These are phyloP conservation scores for Zymoseptoria brevis DNA, from an alignment of 2,329 filamentous ascomycete species.

Conservation along the genomic window DNA sequence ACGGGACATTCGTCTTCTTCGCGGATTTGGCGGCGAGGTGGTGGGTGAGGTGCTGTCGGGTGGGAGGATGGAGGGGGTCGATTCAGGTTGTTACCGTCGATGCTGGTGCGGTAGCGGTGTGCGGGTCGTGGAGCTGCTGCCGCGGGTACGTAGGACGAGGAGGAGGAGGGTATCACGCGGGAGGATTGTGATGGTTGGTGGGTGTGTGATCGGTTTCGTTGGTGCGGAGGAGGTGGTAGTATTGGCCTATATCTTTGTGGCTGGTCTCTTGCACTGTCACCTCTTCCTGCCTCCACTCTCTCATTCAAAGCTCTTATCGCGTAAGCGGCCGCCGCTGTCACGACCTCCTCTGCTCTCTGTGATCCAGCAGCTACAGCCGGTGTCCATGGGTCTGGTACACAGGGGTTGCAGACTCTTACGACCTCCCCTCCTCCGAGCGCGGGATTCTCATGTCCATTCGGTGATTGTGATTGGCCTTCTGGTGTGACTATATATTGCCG, in stretches of 20 bases:
- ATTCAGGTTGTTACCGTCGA: background rate
- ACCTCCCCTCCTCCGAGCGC: conserved; percentile 57
- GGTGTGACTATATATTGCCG: conserved; percentile 74
- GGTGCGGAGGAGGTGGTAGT: background rate
- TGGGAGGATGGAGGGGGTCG: background rate
- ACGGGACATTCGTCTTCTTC: conserved; percentile 77
- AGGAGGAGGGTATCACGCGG: background rate
- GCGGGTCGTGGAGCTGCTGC: background rate
- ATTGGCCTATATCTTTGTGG: background rate
- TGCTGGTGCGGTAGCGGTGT: background rate
- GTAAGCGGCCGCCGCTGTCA: background rate
- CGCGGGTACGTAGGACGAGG: background rate
- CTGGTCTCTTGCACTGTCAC: background rate
- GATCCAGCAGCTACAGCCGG: conserved; percentile 10
- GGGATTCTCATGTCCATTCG: conserved; percentile 31
- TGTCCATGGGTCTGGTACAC: conserved; percentile 54
- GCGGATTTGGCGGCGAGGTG: conserved; percentile 26
- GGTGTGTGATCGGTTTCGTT: background rate
- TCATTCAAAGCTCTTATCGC: background rate
- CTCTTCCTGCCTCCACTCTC: background rate
- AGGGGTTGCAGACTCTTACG: conserved; percentile 64
- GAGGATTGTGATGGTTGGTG: background rate
- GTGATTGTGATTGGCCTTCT: conserved; percentile 30
- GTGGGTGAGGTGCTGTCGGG: background rate
- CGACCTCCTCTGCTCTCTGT: background rate